Evolutionary conservation across 768 basidiomycete genomes (phyloP).

Genomic region (Tubosaeta brunneosetosa): DNA sequence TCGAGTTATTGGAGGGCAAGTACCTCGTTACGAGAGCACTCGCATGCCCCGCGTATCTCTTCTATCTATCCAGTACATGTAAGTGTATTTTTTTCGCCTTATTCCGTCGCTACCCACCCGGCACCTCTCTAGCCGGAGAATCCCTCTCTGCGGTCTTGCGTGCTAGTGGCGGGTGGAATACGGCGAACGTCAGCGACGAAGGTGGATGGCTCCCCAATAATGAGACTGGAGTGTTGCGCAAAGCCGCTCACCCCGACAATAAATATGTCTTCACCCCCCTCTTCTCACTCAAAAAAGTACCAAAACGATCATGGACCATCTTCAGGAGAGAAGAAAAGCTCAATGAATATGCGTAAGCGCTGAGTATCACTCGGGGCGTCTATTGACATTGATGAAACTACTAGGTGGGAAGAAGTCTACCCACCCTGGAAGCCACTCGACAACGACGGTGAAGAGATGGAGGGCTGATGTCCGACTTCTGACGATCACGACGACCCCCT

Average conservation of each 20-base stretch:
- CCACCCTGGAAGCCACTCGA: constrained; percentile 17
- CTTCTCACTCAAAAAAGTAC: constrained; percentile 7
- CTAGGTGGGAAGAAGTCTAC: constrained; percentile 16
- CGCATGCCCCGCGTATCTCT: constrained; percentile 24
- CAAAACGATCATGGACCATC: background rate
- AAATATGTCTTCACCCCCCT: constrained; percentile 9
- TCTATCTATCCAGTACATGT: constrained; percentile 22
- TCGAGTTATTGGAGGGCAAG: constrained; percentile 14
- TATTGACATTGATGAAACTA: background rate
- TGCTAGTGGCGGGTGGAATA: background rate
- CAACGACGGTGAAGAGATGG: constrained; percentile 8
- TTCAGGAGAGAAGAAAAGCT: constrained; percentile 4
- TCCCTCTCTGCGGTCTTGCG: constrained; percentile 9
- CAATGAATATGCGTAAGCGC: constrained; percentile 9
- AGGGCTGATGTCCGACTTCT: no score
- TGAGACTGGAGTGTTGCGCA: background rate
- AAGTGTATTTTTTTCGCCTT: background rate
- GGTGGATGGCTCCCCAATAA: background rate
- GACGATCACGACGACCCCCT: no score
- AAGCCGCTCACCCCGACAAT: background rate
- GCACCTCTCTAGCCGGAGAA: constrained; percentile 4
- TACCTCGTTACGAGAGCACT: constrained; percentile 23
- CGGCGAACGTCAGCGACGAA: background rate
- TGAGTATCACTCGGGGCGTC: background rate
- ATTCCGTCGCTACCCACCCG: background rate